phyloP scores from a whole-genome alignment of 2,329 filamentous ascomycete species.

The Penicillium sp. region DNA sequence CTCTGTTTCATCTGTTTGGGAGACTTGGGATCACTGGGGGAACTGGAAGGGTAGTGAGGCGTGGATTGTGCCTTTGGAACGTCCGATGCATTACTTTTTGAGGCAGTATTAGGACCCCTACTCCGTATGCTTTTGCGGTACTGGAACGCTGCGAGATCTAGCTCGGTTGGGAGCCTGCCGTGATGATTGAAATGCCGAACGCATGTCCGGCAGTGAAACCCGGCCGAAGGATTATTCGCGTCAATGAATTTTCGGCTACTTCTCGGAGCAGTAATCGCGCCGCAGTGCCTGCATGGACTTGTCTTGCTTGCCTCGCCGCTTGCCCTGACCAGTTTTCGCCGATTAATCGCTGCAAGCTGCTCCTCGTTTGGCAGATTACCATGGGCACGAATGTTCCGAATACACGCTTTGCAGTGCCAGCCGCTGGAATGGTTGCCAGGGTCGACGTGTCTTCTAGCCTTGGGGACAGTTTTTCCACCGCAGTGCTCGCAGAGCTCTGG shows the following conservation, averaged over 20 bases:
- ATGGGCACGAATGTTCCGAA: neutral
- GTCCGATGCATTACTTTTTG: neutral
- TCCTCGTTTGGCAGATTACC: conserved; percentile 5
- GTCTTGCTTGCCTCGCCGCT: conserved; percentile 1
- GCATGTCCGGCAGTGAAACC: conserved; percentile 7
- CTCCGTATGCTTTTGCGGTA: neutral
- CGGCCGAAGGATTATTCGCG: conserved; percentile 1
- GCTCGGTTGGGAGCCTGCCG: neutral
- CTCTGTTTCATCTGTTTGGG: conserved; percentile 5
- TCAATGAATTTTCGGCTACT: conserved; percentile 5
- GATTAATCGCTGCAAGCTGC: neutral
- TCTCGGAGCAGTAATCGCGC: neutral
- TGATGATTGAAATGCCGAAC: conserved; percentile 2
- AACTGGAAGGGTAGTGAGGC: neutral
- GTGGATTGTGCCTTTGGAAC: neutral
- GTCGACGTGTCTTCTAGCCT: conserved; percentile 3
- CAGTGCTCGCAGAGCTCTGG: conserved; percentile 2
- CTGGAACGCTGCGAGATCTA: neutral
- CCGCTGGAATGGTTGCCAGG: neutral
- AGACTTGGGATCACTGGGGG: neutral
- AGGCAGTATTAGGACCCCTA: neutral
- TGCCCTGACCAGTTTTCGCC: neutral
- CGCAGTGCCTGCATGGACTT: conserved; percentile 9
- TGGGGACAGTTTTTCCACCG: neutral
- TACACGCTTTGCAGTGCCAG: conserved; percentile 9